These are phyloP conservation scores for Mimosa pudica DNA, from an alignment of 306 rosid genomes.

Conservation along the genomic window DNA sequence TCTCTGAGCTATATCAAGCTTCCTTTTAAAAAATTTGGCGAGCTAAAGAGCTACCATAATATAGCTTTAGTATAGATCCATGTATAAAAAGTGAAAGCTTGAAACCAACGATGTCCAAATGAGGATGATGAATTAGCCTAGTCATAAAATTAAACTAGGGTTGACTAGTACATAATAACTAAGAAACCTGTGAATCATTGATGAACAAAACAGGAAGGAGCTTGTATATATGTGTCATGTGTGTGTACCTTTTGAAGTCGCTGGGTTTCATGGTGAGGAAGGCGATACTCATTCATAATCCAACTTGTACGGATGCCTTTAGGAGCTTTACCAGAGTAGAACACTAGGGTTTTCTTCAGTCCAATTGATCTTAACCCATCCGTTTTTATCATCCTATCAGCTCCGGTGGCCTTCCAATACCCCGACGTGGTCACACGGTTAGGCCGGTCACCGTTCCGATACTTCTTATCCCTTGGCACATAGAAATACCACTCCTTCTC, in stretches of 20 bases:
- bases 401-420: constrained; percentile 98
- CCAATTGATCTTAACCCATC: constrained; percentile 89
- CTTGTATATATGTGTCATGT: background rate
- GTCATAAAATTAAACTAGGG: no score
- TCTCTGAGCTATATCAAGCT: background rate
- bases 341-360: constrained; percentile 99
- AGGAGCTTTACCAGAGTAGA: constrained; percentile 96
- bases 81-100: background rate
- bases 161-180: no score
- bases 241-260: constrained; percentile 77
- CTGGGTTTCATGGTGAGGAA: constrained; percentile 92
- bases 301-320: constrained; percentile 92
- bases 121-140: no score
- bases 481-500: constrained; percentile 99
- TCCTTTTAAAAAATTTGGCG: background rate
- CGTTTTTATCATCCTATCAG: constrained; percentile 86
- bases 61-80: constrained; percentile 7
- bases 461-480: constrained; percentile 91
- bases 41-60: background rate
- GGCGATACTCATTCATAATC: constrained; percentile 99
- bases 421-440: constrained; percentile 95
- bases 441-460: constrained; percentile 91
- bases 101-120: background rate
- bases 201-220: background rate
- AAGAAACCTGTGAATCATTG: no score